Evolutionary conservation across 2,329 filamentous ascomycete genomes (phyloP), one percentile per base, ranked within the genome.

Genomic region (Fusarium euwallaceae): DNA sequence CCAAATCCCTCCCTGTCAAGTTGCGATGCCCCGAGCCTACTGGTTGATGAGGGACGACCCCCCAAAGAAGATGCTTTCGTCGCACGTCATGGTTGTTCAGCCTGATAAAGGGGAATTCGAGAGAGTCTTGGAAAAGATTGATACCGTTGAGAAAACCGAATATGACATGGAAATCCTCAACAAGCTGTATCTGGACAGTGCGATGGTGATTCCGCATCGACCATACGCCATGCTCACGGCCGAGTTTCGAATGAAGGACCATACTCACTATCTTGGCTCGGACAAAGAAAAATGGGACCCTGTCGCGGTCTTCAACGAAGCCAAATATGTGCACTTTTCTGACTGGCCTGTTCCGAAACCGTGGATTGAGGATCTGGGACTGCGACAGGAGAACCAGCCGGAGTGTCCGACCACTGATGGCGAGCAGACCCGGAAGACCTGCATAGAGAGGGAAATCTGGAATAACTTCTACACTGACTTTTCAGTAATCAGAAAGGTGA

Each of bases 151-250:
- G 0, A 24, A 36, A 1, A 67, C 76, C 34, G 85, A 88, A 43
- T 92, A 89, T 75, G 92, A 94, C 75, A 93, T 93, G 91, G 91
- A 93, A 77, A 83, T 93, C 4, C 81, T 93, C 48, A 93, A 94
- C 75, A 83, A 87, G 17, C 86, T 91, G 17, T 93, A 92, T 74
- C 85, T 83, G 3, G 85, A 89, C 63, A 88, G 82, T 34, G 90
- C 90, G 4, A 81, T 92, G 78, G 85, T 93, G 20, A 83, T 94
- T 2, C 92, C 92, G 0, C 92, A 94, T 75, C 87, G 91, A 1
- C 87, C 87, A 1, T 92, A 92, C 76, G 88, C 88, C 9, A 83
- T 94, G 29, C 79, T 93, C 10, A 89, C 89, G 0, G 89, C 89
- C 34, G 92, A 93, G 79, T 93, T 93, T 73, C 87, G 91, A n/a